Percentiles rank a stretch among this genome's conserved stretches.
phyloP scores from a whole-genome alignment of 306 rosid genomes.

The Delonix regia region DNA sequence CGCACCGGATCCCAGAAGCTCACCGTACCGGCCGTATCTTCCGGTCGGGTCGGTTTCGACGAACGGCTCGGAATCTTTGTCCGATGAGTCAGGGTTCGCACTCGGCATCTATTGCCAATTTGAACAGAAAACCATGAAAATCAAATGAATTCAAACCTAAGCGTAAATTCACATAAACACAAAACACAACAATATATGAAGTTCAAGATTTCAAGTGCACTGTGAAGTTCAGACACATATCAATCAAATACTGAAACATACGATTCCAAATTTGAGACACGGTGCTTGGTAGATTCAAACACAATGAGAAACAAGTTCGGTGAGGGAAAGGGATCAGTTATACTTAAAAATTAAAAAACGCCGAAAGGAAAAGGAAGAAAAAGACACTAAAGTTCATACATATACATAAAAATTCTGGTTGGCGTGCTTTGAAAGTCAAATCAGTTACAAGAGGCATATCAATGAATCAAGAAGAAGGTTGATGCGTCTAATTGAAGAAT shows the following conservation, averaged over 20 bases:
- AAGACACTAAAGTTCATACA: not conserved
- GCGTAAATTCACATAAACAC: not conserved
- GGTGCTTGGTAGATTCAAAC: not conserved
- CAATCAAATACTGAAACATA: no score
- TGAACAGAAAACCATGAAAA: not conserved
- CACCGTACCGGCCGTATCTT: slow-evolving; percentile 74
- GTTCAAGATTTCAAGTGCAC: no score
- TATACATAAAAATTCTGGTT: not conserved
- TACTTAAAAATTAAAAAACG: not conserved
- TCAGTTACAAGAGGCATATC: not conserved
- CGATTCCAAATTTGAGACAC: not conserved
- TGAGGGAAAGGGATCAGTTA: not conserved
- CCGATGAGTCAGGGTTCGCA: slow-evolving; percentile 41
- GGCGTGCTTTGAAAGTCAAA: not conserved
- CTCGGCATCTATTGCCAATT: slow-evolving; percentile 58
- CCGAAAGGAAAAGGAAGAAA: not conserved
- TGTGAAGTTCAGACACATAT: not conserved
- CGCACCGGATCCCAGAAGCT: slow-evolving; percentile 77
- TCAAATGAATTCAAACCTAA: not conserved
- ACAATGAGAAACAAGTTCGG: not conserved
- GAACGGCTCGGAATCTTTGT: slow-evolving; percentile 70
- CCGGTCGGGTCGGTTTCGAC: slow-evolving; percentile 69
- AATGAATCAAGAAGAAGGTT: not conserved
- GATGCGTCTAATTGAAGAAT: not conserved
- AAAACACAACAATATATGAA: not conserved